Base-by-base conservation (phyloP, 345 rosid genomes). In the Populus simonii region DNA sequence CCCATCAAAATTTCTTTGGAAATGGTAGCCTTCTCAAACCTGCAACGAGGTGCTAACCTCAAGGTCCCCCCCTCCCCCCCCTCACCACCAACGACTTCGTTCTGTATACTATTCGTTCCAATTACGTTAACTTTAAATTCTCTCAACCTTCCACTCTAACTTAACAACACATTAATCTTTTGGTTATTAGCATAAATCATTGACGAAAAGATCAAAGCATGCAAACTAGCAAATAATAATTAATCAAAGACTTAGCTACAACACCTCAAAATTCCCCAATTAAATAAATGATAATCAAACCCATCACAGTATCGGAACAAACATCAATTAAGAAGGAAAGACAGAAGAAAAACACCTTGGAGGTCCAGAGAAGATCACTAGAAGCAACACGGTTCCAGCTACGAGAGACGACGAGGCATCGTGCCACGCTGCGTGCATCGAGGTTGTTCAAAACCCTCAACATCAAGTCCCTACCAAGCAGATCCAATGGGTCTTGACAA, bases 381-480 rank as follows among this genome's bases (percentile, higher is more conserved):
- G 87, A 89, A 78, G 93, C 92, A 53, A 89, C 84, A 31, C 70
- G 29, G 80, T 87, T 78, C 93, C 93, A 88, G 72, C 74, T 74
- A 69, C 87, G 90, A 71, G 90, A 88, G 45, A 88, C 92, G 17
- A 85, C 83, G 61, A 85, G 84, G 78, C 85, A 82, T 67, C 81
- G 87, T 83, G 90, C 92, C 87, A 90, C 82, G 88, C 92, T 90
- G 89, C 85, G 88, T 81, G 92, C 89, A 81, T 90, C 93, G 29
- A 89, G 86, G 80, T 87, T 82, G 70, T 77, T 76, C 33, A 90
- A 74, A 33, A 87, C 85, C 86, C 76, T 83, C 86, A 85, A 27
- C 89, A 87, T 90, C 16, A 89, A 20, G 79, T 89, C 93, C 78
- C 75, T 69, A 3, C 92, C 93, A 11, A 90, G 84, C 10, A 86